Conservation (phyloP, 2,329 filamentous ascomycete species). For the Dothistroma pini region DNA sequence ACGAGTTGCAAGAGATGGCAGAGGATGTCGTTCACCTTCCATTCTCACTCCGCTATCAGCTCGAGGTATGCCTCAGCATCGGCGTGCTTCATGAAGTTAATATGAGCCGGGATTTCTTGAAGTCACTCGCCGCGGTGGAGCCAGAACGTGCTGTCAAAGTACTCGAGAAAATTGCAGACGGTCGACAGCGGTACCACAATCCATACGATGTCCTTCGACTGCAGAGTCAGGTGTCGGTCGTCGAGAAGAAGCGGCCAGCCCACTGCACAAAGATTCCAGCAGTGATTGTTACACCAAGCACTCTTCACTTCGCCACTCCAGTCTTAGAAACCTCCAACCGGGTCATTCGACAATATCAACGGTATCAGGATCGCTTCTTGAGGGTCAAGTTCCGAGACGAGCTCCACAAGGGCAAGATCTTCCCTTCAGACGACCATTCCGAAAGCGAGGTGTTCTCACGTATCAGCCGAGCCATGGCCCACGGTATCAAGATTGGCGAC, state of each 20-base stretch:
- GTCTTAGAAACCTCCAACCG: constrained; percentile 83
- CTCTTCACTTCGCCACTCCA: constrained; percentile 72
- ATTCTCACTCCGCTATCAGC: constrained; percentile 78
- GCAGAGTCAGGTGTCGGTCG: constrained; percentile 38
- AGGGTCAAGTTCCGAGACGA: constrained; percentile 90
- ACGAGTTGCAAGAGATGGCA: constrained; percentile 21
- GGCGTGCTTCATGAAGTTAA: constrained; percentile 72
- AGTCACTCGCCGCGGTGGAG: constrained; percentile 53
- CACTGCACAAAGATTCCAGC: constrained; percentile 75
- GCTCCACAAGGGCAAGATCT: constrained; percentile 47
- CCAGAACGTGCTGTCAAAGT: constrained; percentile 55
- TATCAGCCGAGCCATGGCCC: constrained; percentile 64
- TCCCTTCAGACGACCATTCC: constrained; percentile 31
- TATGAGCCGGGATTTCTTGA: constrained; percentile 64
- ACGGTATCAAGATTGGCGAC: constrained; percentile 79
- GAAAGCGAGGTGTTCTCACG: constrained; percentile 61
- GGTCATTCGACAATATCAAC: constrained; percentile 68
- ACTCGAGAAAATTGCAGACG: constrained; percentile 70
- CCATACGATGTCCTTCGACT: constrained; percentile 67
- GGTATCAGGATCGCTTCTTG: constrained; percentile 74
- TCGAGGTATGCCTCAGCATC: constrained; percentile 89
- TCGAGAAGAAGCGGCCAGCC: constrained; percentile 45
- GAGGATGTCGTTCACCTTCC: constrained; percentile 31
- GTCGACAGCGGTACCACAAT: constrained; percentile 59
- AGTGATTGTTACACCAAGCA: constrained; percentile 77